These are phyloP conservation scores for Nectriaceae sp. DNA, from an alignment of 2,329 filamentous ascomycete genomes.

Conservation along the genomic window DNA sequence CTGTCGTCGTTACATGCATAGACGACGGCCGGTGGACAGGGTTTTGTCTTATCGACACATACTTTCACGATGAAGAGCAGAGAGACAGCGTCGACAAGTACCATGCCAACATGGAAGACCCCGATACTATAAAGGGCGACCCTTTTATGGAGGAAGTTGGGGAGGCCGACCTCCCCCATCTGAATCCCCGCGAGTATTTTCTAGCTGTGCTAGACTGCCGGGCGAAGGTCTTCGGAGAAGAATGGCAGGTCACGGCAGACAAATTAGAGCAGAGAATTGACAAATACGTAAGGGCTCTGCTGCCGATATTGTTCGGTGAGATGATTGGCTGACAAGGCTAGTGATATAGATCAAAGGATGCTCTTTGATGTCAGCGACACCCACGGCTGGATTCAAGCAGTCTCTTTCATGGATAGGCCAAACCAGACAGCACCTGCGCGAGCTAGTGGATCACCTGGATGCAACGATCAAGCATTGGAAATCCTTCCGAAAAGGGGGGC, in stretches of 20 bases:
- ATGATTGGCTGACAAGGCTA: background rate
- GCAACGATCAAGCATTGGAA: slow-evolving; percentile 6
- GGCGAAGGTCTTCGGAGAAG: accelerated
- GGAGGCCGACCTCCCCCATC: accelerated
- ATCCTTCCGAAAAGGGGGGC: background rate
- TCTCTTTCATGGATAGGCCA: slow-evolving; percentile 1
- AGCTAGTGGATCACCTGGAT: background rate
- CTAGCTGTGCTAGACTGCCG: background rate
- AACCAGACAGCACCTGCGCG: background rate
- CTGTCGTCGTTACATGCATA: background rate
- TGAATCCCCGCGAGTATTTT: background rate
- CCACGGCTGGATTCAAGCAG: background rate
- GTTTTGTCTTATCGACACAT: slow-evolving; percentile 12
- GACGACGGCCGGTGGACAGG: background rate
- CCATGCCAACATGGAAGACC: background rate
- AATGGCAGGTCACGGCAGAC: background rate
- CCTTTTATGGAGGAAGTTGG: background rate
- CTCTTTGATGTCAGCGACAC: background rate
- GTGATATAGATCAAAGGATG: background rate
- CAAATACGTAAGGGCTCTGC: background rate
- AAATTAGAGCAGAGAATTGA: background rate
- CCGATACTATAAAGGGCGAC: accelerated
- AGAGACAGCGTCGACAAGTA: background rate
- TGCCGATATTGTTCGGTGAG: background rate
- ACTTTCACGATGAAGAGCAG: background rate